A percentile compares a stretch with the other conserved stretches of the same genome.
Conservation (phyloP, 768 basidiomycete species). For the Mycena haematopus region DNA sequence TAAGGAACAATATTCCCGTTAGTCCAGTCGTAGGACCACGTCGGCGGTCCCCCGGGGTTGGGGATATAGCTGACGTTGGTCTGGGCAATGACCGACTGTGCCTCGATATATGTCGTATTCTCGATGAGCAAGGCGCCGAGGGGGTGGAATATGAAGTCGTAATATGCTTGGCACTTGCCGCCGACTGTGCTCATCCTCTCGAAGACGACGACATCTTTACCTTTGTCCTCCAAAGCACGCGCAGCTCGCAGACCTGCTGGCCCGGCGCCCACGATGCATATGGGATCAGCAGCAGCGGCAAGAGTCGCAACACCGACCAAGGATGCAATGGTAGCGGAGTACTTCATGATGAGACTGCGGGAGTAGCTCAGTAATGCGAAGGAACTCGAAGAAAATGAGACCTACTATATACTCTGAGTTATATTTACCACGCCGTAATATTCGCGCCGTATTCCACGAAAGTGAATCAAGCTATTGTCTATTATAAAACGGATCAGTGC, state of each 20-base stretch:
- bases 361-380: too few species aligned
- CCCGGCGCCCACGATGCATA: slow-evolving; percentile 16
- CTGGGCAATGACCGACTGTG: slow-evolving; percentile 12
- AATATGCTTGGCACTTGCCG: slow-evolving; percentile 17
- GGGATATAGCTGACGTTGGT: slow-evolving; percentile 9
- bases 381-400: too few species aligned
- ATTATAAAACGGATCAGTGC: too few species aligned
- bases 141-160: slow-evolving; percentile 8
- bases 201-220: slow-evolving; percentile 8
- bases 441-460: too few species aligned
- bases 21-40: slow-evolving; percentile 14
- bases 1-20: neutral
- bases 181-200: slow-evolving; percentile 14
- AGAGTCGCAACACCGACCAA: neutral
- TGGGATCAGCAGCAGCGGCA: slow-evolving; percentile 13
- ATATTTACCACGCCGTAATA: too few species aligned
- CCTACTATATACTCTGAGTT: too few species aligned
- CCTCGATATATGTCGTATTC: slow-evolving; percentile 11
- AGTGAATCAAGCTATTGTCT: too few species aligned
- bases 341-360: too few species aligned
- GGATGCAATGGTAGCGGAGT: too few species aligned
- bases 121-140: slow-evolving; percentile 15
- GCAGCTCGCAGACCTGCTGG: slow-evolving; percentile 12
- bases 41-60: slow-evolving; percentile 1
- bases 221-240: slow-evolving; percentile 9